Base-by-base conservation (phyloP, 2,329 filamentous ascomycete species). In the Hysterium pulicare region DNA sequence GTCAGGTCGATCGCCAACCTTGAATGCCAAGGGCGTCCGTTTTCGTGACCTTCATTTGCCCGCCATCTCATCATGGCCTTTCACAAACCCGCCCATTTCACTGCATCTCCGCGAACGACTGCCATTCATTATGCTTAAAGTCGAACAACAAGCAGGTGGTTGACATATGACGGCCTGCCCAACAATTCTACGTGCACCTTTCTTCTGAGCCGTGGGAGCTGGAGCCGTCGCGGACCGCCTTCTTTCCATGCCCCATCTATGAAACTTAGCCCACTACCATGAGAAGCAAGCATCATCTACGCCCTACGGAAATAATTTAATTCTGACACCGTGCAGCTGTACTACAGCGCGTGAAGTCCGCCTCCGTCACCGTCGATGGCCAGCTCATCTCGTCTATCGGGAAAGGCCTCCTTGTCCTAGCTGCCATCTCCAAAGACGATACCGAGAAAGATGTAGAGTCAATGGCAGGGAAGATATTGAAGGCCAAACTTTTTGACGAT, bases 351-450 rank as follows among this genome's bases (percentile, higher is more conserved):
- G 93, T 98, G 39, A 82, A 95, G 47, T 97, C 90, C 33, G 91
- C 91, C 47, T 96, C 91, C 6, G 93, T 98, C 57, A 93, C 90
- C 1, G 91, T 98, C 40, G 90, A 98, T 62, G 86, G 88, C 61
- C 78, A 95, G 63, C 72, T 95, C 22, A 80, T 98, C 34, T 97
- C 93, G 1, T 87, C 86, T 3, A 97, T 98, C 58, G 88, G 89
- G 46, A 87, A 85, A 68, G 93, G 93, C 22, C 72, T 98, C 33
- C 76, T 98, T 5, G 89, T 97, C 23, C 86, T 98, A 63, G 91
- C 91, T 17, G 93, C 90, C 20, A 83, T 98, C 33, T 90, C 86
- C 23, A 90, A 89, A 31, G 86, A 90, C 41, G 93, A 98, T 62
- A 95, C 89, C 2, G 79, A 86, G 54, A 94, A 90, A 64, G 90